Evolutionary conservation across 768 basidiomycete species (phyloP).

Genomic region (Boletus rufocinnamomeus): DNA sequence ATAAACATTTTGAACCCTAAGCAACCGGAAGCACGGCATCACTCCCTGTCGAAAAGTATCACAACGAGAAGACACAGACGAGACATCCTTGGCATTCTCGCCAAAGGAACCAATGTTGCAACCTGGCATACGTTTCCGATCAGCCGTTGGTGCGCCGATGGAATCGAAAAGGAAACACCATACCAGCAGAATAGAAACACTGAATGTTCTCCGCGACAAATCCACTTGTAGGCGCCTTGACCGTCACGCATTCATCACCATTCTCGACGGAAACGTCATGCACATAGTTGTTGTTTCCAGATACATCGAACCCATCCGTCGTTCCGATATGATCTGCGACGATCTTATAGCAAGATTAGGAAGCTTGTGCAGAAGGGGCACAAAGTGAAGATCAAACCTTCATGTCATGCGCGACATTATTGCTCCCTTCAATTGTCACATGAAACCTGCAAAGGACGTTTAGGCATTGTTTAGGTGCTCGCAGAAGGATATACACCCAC

Average conservation of each 20-base stretch:
- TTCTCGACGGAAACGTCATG: constrained; percentile 38
- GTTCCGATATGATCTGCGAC: constrained; percentile 16
- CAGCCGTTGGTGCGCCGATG: not conserved
- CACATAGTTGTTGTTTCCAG: constrained; percentile 35
- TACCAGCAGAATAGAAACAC: constrained; percentile 14
- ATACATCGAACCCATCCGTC: constrained; percentile 19
- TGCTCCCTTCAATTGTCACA: constrained; percentile 7
- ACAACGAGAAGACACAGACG: not conserved
- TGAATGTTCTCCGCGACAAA: constrained; percentile 16
- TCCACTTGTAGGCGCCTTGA: constrained; percentile 34
- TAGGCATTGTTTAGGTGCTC: not conserved
- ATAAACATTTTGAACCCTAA: constrained; percentile 11
- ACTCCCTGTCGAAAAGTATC: not conserved
- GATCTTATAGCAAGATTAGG: constrained; percentile 1
- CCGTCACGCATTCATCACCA: constrained; percentile 36
- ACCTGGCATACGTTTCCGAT: constrained; percentile 5
- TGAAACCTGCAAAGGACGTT: constrained; percentile 13
- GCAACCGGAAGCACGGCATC: not conserved
- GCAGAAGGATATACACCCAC: constrained; percentile 5
- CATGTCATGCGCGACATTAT: constrained; percentile 15
- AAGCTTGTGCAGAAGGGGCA: not conserved
- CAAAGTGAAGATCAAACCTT: not conserved
- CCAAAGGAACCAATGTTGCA: constrained; percentile 21
- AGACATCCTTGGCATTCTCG: not conserved
- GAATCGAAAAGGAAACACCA: not conserved